Percentiles rank a stretch among this genome's conserved stretches.
Evolutionary conservation across 306 rosid genomes (phyloP).

Genomic region (Geum urbanum): DNA sequence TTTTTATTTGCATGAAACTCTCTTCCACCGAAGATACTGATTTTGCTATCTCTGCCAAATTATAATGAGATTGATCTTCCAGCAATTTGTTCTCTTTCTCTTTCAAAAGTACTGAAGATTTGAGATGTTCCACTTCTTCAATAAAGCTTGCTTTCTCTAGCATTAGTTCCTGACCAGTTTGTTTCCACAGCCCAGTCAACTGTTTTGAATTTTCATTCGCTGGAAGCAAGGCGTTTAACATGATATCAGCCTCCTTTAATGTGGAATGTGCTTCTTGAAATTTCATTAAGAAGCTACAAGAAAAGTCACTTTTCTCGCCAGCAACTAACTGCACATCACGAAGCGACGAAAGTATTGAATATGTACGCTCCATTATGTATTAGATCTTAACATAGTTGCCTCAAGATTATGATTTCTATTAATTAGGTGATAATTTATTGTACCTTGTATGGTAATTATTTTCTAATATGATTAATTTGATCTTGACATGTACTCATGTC

Average conservation of each 20-base stretch:
- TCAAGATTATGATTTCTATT: neutral
- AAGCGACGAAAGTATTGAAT: slow-evolving; percentile 9
- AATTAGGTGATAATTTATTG: neutral
- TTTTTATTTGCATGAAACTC: slow-evolving; percentile 54
- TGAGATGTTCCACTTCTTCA: slow-evolving; percentile 59
- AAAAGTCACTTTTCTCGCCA: slow-evolving; percentile 29
- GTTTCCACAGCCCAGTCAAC: slow-evolving; percentile 60
- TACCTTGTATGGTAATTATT: slow-evolving; percentile 39
- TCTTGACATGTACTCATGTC: too few relatives aligned
- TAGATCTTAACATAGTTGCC: neutral
- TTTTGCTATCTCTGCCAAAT: slow-evolving; percentile 53
- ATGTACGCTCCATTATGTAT: neutral
- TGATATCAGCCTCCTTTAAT: slow-evolving; percentile 75
- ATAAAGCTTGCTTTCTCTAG: slow-evolving; percentile 52
- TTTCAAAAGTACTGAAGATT: slow-evolving; percentile 40
- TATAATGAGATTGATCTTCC: slow-evolving; percentile 45
- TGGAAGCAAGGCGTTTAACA: slow-evolving; percentile 67
- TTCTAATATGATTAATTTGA: too few relatives aligned
- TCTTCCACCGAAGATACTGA: slow-evolving; percentile 55
- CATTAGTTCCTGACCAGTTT: slow-evolving; percentile 54
- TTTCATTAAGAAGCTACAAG: slow-evolving; percentile 44
- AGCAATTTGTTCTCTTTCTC: slow-evolving; percentile 55
- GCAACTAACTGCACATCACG: slow-evolving; percentile 43
- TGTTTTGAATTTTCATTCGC: slow-evolving; percentile 75
- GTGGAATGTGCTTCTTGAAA: slow-evolving; percentile 72